Percentiles rank a stretch among this genome's conserved stretches.
Conservation (phyloP, 768 basidiomycete species). For the Exsudoporus frostii region DNA sequence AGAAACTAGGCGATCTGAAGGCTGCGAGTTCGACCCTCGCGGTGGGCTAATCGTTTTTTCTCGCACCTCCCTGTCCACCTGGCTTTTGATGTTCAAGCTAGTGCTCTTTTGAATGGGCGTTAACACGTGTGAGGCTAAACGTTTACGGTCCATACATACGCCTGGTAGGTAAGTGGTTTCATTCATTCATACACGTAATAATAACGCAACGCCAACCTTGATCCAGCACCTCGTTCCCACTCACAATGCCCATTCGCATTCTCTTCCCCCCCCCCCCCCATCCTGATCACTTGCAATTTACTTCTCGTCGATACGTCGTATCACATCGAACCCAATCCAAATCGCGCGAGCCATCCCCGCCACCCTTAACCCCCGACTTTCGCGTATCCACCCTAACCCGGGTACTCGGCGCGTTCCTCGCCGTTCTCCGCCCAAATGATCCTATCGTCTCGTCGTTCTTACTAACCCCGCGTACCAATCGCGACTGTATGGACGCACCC, state of each 20-base stretch:
- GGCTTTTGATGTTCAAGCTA: too few species aligned
- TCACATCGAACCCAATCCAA: background rate
- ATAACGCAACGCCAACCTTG: too few species aligned
- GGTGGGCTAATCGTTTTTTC: constrained; percentile 44
- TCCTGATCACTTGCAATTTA: background rate
- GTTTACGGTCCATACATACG: background rate
- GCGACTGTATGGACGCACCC: background rate
- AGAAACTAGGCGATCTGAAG: constrained; percentile 46
- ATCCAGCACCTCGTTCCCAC: too few species aligned
- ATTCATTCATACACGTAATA: background rate
- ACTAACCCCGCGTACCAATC: background rate
- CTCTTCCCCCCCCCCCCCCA: too few species aligned
- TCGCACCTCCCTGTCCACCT: too few species aligned
- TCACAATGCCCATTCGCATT: background rate
- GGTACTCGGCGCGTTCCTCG: background rate
- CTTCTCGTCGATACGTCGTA: background rate
- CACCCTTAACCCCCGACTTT: background rate
- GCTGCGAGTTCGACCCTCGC: constrained; percentile 65
- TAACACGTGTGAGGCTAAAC: too few species aligned
- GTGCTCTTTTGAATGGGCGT: too few species aligned
- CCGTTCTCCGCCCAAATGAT: background rate
- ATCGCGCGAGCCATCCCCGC: background rate
- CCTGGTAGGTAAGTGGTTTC: too few species aligned
- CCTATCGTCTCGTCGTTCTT: background rate
- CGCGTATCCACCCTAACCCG: background rate